A percentile compares a stretch with the other conserved stretches of the same genome.
Evolutionary conservation across 2,329 filamentous ascomycete genomes (phyloP).

Genomic region (Hymenoscyphus fructigenus): DNA sequence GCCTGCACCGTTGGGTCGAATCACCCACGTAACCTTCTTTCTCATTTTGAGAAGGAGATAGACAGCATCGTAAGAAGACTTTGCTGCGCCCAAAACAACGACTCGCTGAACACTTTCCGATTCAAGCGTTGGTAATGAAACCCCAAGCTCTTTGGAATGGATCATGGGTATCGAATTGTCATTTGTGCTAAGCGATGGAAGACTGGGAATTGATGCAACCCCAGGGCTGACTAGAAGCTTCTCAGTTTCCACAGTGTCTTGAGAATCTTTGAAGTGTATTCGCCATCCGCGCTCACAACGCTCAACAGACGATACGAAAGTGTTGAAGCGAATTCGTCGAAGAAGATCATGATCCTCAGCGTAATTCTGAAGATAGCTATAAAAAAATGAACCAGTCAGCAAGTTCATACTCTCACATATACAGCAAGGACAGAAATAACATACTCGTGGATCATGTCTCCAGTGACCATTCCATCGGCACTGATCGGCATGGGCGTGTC

Average conservation of each 20-base stretch:
- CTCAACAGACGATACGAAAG: slow-evolving; percentile 25
- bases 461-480: slow-evolving; percentile 34
- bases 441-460: slow-evolving; percentile 35
- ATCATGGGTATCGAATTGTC: slow-evolving; percentile 9
- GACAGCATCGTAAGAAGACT: slow-evolving; percentile 15
- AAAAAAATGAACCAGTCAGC: neutral
- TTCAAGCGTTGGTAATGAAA: slow-evolving; percentile 13
- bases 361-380: slow-evolving; percentile 25
- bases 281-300: slow-evolving; percentile 22
- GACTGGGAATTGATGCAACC: slow-evolving; percentile 32
- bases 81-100: slow-evolving; percentile 13
- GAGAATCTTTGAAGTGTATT: slow-evolving; percentile 3
- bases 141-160: slow-evolving; percentile 34
- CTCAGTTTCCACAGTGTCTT: slow-evolving; percentile 11
- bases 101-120: slow-evolving; percentile 10
- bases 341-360: slow-evolving; percentile 32
- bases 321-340: slow-evolving; percentile 31
- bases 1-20: slow-evolving; percentile 25
- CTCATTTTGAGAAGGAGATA: slow-evolving; percentile 10
- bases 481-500: slow-evolving; percentile 38
- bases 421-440: neutral
- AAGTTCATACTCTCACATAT: neutral
- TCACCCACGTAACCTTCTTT: slow-evolving; percentile 17
- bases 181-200: slow-evolving; percentile 23
- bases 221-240: slow-evolving; percentile 36